Evolutionary conservation across 2,329 filamentous ascomycete species (phyloP).

Genomic region (Fusarium pilosicola): DNA sequence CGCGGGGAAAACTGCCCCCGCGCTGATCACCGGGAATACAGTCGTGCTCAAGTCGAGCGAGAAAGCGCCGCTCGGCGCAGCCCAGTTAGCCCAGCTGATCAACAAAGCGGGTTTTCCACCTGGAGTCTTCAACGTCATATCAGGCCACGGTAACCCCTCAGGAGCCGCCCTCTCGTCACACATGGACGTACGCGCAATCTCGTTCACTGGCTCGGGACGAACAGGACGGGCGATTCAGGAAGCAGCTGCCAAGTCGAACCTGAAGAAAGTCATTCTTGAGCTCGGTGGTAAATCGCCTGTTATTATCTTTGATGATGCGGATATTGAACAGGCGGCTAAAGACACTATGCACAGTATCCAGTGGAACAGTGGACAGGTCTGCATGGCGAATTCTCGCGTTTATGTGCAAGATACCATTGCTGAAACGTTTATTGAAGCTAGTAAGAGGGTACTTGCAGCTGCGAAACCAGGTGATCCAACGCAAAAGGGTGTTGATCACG

Average conservation of each 20-base stretch:
- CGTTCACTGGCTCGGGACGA: constrained; percentile 79
- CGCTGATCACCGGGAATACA: constrained; percentile 33
- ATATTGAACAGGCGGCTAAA: constrained; percentile 55
- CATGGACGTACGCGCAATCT: constrained; percentile 75
- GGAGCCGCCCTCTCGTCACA: constrained; percentile 75
- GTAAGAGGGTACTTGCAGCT: constrained; percentile 9
- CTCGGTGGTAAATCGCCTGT: constrained; percentile 75
- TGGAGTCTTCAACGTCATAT: constrained; percentile 78
- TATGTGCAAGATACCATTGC: constrained; percentile 66
- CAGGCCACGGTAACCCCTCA: constrained; percentile 73
- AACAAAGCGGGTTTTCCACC: constrained; percentile 79
- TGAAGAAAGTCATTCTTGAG: constrained; percentile 74
- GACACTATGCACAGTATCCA: constrained; percentile 57
- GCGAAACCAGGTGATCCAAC: constrained; percentile 13
- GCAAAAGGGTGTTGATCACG: constrained; percentile 4
- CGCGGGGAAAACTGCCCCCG: constrained; percentile 50
- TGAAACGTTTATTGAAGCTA: constrained; percentile 9
- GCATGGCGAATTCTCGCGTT: constrained; percentile 67
- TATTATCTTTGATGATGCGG: constrained; percentile 68
- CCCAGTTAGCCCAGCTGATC: constrained; percentile 62
- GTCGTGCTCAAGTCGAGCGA: constrained; percentile 36
- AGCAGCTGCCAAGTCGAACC: constrained; percentile 69
- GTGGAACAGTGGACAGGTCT: constrained; percentile 67
- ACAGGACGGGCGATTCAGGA: constrained; percentile 80
- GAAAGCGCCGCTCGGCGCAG: constrained; percentile 32